Evolutionary conservation across 2,329 filamentous ascomycete genomes (phyloP), one percentile per base, ranked within the genome.

Genomic region (Thielaviopsis punctulata): DNA sequence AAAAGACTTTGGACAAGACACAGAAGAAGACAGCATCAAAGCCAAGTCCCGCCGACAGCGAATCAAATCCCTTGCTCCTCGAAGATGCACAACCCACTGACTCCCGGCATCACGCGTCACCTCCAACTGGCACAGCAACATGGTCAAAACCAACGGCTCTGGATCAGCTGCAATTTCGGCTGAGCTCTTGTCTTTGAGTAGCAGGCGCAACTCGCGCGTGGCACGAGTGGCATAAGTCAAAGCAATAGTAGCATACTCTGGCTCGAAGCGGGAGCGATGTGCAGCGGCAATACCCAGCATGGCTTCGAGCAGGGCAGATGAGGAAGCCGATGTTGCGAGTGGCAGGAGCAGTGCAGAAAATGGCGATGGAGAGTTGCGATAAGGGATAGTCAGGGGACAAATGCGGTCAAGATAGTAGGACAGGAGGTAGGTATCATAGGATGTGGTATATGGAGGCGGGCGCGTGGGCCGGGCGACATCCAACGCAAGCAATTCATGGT

Each of bases 71-170:
- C 68, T 66, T 4, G 68, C 68, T 1, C 68, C 68, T 49, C 65
- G 66, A 5, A 69, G 57, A 53, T 70, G 68, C 4, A 69, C 62
- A 1, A 65, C 66, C 68, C 68, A 70, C 52, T 65, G 63, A 49
- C 64, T 62, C 51, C 69, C 67, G 50, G 67, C 68, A 45, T 69
- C 64, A 47, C 46, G 48, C 15, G 55, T 56, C 45, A 57, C 56
- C 25, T 57, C 56, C 10, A 57, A 41, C 33, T 57, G 56, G 21
- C 56, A 57, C 8, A 57, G 27, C 1, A 57, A 49, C 56, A 57
- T 57, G 24, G 55, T 57, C 23, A 57, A 19, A 3, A 57, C 56
- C 22, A 57, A 48, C 9, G 56, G 47, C 43, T 57, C 56, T 4
- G 55, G 52, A 51, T 43, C 55, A 18, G 48, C 45, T 2, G 52